Base-by-base conservation (phyloP, 2,329 filamentous ascomycete species). In the Pseudocercospora macadamiae region DNA sequence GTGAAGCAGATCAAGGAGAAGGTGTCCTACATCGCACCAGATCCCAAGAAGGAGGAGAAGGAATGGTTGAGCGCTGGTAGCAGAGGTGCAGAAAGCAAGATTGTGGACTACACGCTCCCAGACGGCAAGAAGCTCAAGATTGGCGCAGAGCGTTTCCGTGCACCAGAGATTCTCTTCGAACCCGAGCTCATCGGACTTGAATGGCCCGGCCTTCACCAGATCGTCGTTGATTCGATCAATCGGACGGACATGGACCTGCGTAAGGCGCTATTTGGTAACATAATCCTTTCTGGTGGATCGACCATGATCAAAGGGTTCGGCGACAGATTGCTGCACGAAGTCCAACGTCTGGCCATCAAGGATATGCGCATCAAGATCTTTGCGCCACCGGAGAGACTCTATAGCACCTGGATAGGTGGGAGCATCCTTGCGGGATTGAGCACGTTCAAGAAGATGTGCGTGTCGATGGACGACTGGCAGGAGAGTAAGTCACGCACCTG, bases 401-500 rank as follows among this genome's bases (percentile, higher is more conserved):
- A 97, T 80, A 97, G 92, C 63, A 99, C 95, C 28, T 99, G 95
- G 95, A 97, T 97, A 68, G 95, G 95, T 64, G 95, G 95, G 56
- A 97, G 95, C 75, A 99, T 99, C 77, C 81, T 99, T 66, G 95
- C 95, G 30, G 93, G 95, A 5, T 79, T 99, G 76, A 97, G 93
- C 80, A 99, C 95, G 55, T 99, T 99, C 80, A 89, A 93, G 81
- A 99, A 97, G 93, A 99, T 99, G 95, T 97, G 95, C 92, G 95
- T 99, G 72, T 96, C 92, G 78, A 93, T 96, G 74, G 95, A 97
- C 73, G 95, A 99, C 81, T 99, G 95, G 95, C 95, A 99, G 75
- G 95, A 99, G 83, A 96, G 71, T 73, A 64, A 70, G 70, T 72
- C 49, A 59, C 60, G 51, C 47, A 51, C 23, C 42, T 30, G n/a